Percentiles rank a stretch among this genome's conserved stretches.
These are phyloP conservation scores for Flaveria linearis DNA, from an alignment of 129 eudicot genomes.

Conservation along the genomic window DNA sequence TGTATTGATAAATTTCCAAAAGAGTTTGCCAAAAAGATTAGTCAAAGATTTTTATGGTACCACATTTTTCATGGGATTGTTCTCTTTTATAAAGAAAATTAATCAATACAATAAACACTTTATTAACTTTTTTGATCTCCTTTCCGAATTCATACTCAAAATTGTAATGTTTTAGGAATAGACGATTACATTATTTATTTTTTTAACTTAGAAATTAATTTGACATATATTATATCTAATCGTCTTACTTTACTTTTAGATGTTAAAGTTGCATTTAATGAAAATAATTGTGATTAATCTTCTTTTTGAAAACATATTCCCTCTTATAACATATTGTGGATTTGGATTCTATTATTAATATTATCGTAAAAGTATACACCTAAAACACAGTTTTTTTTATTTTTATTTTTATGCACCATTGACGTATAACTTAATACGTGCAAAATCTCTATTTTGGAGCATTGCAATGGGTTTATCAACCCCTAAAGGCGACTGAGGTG, in stretches of 20 bases:
- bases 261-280: neutral
- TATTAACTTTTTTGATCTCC: conserved; percentile 24
- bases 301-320: too few relatives aligned
- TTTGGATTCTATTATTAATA: too few relatives aligned
- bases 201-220: neutral
- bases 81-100: conserved; percentile 32
- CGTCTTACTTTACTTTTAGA: neutral
- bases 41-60: conserved; percentile 24
- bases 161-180: neutral
- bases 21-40: conserved; percentile 1
- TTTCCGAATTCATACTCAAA: conserved; percentile 14
- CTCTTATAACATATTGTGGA: too few relatives aligned
- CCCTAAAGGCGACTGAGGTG: too few relatives aligned
- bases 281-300: too few relatives aligned
- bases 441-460: too few relatives aligned
- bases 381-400: neutral
- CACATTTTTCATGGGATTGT: conserved; percentile 10
- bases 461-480: too few relatives aligned
- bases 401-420: too few relatives aligned
- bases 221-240: neutral
- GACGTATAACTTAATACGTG: too few relatives aligned
- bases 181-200: neutral
- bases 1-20: neutral
- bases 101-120: conserved; percentile 30
- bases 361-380: neutral